Conservation (phyloP, 2,329 filamentous ascomycete genomes). For the Peltaster fructicola region DNA sequence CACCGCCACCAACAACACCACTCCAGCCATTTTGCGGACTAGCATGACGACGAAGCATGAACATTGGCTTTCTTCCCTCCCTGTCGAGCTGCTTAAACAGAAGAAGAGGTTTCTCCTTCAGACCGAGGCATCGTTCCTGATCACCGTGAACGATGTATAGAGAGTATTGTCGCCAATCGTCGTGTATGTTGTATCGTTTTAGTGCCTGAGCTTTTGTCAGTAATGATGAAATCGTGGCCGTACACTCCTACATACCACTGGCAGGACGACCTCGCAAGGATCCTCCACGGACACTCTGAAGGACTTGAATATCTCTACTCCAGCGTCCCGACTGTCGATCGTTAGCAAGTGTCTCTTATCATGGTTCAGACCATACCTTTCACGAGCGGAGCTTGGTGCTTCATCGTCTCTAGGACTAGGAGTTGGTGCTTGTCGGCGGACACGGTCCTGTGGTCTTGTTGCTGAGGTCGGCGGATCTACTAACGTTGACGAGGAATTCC, state of each 20-base stretch:
- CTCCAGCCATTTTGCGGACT: conserved; percentile 24
- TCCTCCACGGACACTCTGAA: conserved; percentile 98
- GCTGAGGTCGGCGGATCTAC: too few species aligned
- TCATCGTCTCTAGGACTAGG: conserved; percentile 17
- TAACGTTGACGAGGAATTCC: too few species aligned
- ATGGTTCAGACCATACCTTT: not conserved
- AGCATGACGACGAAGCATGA: conserved; percentile 67
- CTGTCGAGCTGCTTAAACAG: conserved; percentile 95
- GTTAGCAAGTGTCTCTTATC: conserved; percentile 1
- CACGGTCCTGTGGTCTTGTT: conserved; percentile 9
- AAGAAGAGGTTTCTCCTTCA: conserved; percentile 87
- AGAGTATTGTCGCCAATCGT: conserved; percentile 92
- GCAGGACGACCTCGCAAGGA: conserved; percentile 90
- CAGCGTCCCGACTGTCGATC: conserved; percentile 26
- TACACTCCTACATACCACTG: conserved; percentile 34
- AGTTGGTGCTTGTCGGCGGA: conserved; percentile 14
- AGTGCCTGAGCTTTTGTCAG: conserved; percentile 36
- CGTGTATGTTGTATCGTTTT: conserved; percentile 96
- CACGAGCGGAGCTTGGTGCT: conserved; percentile 5
- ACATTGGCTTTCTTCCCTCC: conserved; percentile 97
- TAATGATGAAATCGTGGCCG: not conserved
- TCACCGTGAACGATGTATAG: conserved; percentile 98
- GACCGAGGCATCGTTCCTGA: conserved; percentile 78
- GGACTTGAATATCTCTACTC: conserved; percentile 94
- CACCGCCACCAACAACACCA: conserved; percentile 4